Conservation (phyloP, 169 alveolate genomes). For the Cryptosporidium viatorum region DNA sequence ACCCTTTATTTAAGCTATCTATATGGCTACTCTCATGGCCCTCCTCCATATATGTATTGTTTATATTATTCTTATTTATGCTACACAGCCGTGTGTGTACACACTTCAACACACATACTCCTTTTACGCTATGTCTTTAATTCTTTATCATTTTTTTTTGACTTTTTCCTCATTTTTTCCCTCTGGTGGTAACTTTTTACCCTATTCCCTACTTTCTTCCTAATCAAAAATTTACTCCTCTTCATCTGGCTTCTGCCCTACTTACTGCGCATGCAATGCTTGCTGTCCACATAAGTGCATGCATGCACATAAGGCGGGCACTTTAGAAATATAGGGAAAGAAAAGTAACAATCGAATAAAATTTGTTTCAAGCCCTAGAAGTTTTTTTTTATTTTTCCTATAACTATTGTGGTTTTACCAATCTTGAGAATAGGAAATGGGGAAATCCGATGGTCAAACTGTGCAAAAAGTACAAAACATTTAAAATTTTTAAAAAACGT, state of each 20-base stretch:
- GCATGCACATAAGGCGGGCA: constrained; percentile 21
- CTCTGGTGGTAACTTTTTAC: not conserved
- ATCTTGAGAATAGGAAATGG: not conserved
- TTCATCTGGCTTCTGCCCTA: not conserved
- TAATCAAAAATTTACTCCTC: not conserved
- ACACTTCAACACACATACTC: constrained; percentile 65
- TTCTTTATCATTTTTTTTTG: not conserved
- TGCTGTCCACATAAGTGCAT: constrained; percentile 26
- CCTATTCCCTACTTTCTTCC: not conserved
- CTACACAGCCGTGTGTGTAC: constrained; percentile 58
- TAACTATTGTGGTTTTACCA: too few relatives aligned
- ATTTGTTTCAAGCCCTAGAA: not conserved
- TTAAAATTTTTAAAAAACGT: too few relatives aligned
- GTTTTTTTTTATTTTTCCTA: not conserved
- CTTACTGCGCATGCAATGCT: not conserved
- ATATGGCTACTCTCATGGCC: not conserved
- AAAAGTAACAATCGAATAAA: not conserved
- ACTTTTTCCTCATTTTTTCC: not conserved
- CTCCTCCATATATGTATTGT: constrained; percentile 1
- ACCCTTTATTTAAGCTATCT: not conserved
- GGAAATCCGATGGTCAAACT: not conserved
- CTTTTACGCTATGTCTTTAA: constrained; percentile 14
- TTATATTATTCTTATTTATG: not conserved
- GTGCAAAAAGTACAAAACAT: too few relatives aligned
- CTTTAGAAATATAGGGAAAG: not conserved